Evolutionary conservation across 192 early-diverging fungal species (phyloP).

Genomic region (Backusella tarrabulga): DNA sequence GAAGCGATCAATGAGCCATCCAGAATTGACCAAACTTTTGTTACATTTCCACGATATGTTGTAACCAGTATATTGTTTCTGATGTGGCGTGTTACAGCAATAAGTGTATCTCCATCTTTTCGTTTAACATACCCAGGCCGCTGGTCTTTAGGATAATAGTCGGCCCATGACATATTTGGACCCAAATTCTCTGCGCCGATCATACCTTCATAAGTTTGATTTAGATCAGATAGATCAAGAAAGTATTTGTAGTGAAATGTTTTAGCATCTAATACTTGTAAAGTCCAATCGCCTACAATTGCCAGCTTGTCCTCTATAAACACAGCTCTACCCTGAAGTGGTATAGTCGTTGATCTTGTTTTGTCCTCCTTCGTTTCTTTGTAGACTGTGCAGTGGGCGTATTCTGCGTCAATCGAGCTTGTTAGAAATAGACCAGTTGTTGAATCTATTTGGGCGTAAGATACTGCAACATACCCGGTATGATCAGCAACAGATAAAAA

Average conservation of each 20-base stretch:
- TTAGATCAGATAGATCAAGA: background rate
- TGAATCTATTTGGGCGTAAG: background rate
- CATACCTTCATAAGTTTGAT: background rate
- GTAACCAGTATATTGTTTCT: background rate
- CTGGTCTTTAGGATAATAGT: background rate
- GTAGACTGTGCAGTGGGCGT: background rate
- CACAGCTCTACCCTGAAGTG: background rate
- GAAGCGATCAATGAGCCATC: background rate
- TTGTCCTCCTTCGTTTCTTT: background rate
- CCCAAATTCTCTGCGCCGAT: background rate
- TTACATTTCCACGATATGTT: background rate
- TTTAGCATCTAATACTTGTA: background rate
- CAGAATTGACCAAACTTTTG: background rate
- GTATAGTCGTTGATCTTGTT: background rate
- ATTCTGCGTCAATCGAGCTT: background rate
- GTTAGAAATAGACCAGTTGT: background rate
- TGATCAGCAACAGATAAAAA: background rate
- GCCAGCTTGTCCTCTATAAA: background rate
- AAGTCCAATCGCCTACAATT: background rate
- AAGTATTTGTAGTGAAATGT: background rate
- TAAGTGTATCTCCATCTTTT: background rate
- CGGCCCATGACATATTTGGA: background rate
- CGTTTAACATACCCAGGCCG: too few relatives aligned
- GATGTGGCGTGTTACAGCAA: background rate
- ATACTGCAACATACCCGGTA: background rate